These are phyloP conservation scores for Neofusicoccum sp. DNA, from an alignment of 2,329 filamentous ascomycete species.

Conservation along the genomic window DNA sequence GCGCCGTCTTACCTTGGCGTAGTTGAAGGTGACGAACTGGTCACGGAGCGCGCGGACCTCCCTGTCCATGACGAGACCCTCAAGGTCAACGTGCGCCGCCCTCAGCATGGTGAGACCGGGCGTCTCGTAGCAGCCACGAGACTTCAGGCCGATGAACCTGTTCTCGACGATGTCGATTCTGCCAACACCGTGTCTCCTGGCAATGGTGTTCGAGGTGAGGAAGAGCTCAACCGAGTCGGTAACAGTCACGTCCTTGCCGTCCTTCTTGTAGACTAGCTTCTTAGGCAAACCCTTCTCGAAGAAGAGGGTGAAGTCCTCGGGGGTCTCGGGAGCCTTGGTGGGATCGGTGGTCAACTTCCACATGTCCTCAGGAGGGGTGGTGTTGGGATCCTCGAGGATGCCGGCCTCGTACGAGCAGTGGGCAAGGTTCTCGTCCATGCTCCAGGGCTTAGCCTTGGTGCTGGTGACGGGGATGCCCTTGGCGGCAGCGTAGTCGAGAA, in stretches of 20 bases:
- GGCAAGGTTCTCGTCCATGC: constrained; percentile 68
- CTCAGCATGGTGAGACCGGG: constrained; percentile 49
- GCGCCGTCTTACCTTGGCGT: constrained; percentile 48
- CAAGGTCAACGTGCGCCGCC: constrained; percentile 59
- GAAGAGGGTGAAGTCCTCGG: constrained; percentile 67
- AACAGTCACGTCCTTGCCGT: constrained; percentile 56
- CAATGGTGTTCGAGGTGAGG: constrained; percentile 68
- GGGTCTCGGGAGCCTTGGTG: constrained; percentile 66
- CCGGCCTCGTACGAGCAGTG: constrained; percentile 81
- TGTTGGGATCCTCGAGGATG: constrained; percentile 64
- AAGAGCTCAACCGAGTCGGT: constrained; percentile 73
- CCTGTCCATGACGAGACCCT: constrained; percentile 66
- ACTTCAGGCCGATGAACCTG: constrained; percentile 77
- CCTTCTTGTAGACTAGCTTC: constrained; percentile 58
- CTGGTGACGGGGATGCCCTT: constrained; percentile 69
- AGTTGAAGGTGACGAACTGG: constrained; percentile 67
- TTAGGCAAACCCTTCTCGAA: constrained; percentile 75
- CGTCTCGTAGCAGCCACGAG: constrained; percentile 74
- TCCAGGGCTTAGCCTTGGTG: constrained; percentile 71
- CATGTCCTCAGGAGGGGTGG: constrained; percentile 71
- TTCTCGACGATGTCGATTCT: constrained; percentile 82
- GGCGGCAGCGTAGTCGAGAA: constrained; percentile 68
- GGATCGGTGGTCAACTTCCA: constrained; percentile 74
- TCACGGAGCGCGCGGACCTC: constrained; percentile 68
- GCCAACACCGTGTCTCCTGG: constrained; percentile 70